A percentile compares a stretch with the other conserved stretches of the same genome.
These are phyloP conservation scores for Schwanniomyces vanrijiae DNA, from an alignment of 805 yeast genomes.

Conservation along the genomic window DNA sequence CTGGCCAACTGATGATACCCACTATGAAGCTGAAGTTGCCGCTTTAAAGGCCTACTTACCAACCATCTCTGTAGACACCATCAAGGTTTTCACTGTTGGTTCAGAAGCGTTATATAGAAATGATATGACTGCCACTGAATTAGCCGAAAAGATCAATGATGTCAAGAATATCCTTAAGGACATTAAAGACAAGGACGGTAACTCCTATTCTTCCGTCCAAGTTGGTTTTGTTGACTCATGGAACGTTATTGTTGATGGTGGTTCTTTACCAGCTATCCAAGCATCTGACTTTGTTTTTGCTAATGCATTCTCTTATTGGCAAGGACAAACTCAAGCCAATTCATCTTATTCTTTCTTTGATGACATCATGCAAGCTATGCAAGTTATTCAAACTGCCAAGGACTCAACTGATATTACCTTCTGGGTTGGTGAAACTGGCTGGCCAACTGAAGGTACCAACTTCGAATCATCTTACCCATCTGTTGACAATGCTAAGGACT, in stretches of 20 bases:
- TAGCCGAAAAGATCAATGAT: constrained; percentile 66
- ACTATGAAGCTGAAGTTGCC: constrained; percentile 68
- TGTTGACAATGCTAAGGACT: constrained; percentile 69
- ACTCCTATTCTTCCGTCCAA: constrained; percentile 65
- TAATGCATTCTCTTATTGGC: constrained; percentile 98
- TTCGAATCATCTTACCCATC: constrained; percentile 69
- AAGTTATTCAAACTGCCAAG: constrained; percentile 79
- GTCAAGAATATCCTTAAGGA: constrained; percentile 58
- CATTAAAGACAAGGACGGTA: constrained; percentile 78
- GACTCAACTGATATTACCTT: constrained; percentile 83
- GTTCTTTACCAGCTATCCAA: constrained; percentile 64
- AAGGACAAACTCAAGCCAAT: constrained; percentile 84
- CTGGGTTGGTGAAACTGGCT: constrained; percentile 98
- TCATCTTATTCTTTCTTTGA: constrained; percentile 91
- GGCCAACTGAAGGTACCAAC: constrained; percentile 87
- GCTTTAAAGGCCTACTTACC: constrained; percentile 78
- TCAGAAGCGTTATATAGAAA: constrained; percentile 94
- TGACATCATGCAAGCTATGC: constrained; percentile 97
- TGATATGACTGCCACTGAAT: constrained; percentile 72
- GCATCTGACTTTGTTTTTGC: constrained; percentile 87
- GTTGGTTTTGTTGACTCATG: constrained; percentile 97
- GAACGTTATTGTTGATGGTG: constrained; percentile 86
- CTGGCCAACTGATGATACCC: constrained; percentile 90
- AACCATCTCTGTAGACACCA: constrained; percentile 60
- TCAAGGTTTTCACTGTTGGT: constrained; percentile 84